Base-by-base conservation (phyloP, 2,329 filamentous ascomycete genomes). In the Zalaria sp. region DNA sequence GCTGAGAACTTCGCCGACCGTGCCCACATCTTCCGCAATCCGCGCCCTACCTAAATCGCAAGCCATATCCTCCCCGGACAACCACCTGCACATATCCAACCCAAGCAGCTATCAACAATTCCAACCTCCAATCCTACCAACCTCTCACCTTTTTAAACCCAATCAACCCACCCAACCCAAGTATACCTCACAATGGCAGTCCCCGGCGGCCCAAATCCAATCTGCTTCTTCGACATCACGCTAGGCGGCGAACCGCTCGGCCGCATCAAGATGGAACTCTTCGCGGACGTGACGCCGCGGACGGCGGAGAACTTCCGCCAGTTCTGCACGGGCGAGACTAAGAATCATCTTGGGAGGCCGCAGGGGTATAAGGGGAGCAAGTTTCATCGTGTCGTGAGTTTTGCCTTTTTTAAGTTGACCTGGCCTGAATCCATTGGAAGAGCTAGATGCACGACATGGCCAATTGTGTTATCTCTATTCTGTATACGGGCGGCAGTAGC, bases 251-350 rank as follows among this genome's bases (percentile, higher is more conserved):
- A 93, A 56, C 80, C 84, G 3, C 74, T 94, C 10, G 88, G 88
- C 48, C 80, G 87, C 44, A 78, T 94, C 56, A 88, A 83, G 50
- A 87, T 94, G 61, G 85, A 95, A 64, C 77, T 98, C 47, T 95
- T 91, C 69, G 78, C 80, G 46, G 75, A 93, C 63, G 71, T 82
- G 25, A 83, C 86, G 0, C 57, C 57, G 2, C 40, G 80, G 54
- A 96, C 91, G 5, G 85, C 87, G 27, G 91, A 96, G 63, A 96
- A 96, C 68, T 96, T 98, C 61, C 83, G 88, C 37, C 86, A 93
- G 58, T 94, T 94, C 66, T 95, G 88, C 66, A 96, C 89, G 0
- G 91, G 91, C 53, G 89, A 96, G 68, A 79, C 75, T 50, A 93
- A 87, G 65, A 83, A 83, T 57, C 62, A 74, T 39, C 73, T 77